Conservation (phyloP, 805 yeast species). For the Cyberlindnera xishuangbannaensis region DNA sequence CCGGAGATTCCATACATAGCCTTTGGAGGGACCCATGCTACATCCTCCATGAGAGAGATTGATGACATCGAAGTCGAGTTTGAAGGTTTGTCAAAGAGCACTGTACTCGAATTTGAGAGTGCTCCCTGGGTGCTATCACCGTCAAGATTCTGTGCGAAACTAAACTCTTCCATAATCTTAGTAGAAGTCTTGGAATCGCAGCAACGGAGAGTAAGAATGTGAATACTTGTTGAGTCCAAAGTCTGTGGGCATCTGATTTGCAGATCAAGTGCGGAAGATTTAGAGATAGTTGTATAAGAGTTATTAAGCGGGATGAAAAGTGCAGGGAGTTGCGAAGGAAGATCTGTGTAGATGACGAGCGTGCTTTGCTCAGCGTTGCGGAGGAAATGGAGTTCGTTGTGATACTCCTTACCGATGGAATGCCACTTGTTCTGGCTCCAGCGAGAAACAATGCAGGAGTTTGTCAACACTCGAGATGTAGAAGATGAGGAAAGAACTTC, state of each 20-base stretch:
- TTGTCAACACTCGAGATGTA: constrained; percentile 10
- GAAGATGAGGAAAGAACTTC: constrained; percentile 5
- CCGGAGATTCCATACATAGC: constrained; percentile 6
- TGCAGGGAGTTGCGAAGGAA: constrained; percentile 4
- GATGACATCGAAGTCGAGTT: constrained; percentile 24
- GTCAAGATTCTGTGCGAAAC: constrained; percentile 3
- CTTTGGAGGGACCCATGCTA: constrained; percentile 10
- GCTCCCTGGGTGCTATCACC: constrained; percentile 6
- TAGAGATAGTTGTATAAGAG: constrained; percentile 9
- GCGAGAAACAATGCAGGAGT: constrained; percentile 15
- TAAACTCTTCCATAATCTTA: constrained; percentile 13
- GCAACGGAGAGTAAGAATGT: constrained; percentile 21
- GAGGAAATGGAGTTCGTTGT: constrained; percentile 16
- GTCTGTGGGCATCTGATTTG: constrained; percentile 14
- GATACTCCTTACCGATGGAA: constrained; percentile 14
- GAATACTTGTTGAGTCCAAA: constrained; percentile 10
- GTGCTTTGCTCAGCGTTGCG: constrained; percentile 5
- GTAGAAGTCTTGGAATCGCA: constrained; percentile 12
- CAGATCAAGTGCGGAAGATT: constrained; percentile 12
- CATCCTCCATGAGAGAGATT: constrained; percentile 10
- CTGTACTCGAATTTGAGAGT: constrained; percentile 10
- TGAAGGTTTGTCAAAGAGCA: constrained; percentile 19
- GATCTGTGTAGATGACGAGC: constrained; percentile 12
- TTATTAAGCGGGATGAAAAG: constrained; percentile 16
- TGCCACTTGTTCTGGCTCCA: constrained; percentile 23